Evolutionary conservation across 768 basidiomycete species (phyloP).

Genomic region (Lentinus tigrinus): DNA sequence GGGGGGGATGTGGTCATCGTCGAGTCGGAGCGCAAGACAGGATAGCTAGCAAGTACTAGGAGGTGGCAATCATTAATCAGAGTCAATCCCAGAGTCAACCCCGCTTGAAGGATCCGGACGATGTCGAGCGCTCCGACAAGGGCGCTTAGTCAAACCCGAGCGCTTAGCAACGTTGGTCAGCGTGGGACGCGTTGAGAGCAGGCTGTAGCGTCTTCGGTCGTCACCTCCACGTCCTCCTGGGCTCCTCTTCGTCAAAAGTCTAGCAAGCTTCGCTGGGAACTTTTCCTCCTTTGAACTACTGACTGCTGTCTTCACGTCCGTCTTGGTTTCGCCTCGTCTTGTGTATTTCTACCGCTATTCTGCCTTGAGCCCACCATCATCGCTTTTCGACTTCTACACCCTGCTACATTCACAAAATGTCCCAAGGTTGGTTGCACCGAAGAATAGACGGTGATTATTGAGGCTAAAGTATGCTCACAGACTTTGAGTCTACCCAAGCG

Average conservation of each 20-base stretch:
- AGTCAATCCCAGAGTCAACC: not conserved
- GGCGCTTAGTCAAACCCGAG: not conserved
- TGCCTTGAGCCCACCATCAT: too few species aligned
- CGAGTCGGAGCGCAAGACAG: too few species aligned
- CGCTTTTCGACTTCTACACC: too few species aligned
- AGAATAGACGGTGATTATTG: too few species aligned
- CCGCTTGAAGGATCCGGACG: not conserved
- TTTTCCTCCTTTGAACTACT: too few species aligned
- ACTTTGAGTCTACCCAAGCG: constrained; percentile 24
- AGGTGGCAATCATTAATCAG: not conserved
- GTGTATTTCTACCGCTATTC: not conserved
- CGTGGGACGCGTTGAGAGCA: constrained; percentile 9
- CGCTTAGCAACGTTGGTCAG: constrained; percentile 10
- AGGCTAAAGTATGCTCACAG: not conserved
- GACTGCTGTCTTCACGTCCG: not conserved
- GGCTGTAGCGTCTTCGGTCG: not conserved
- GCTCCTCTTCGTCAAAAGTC: not conserved
- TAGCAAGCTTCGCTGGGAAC: not conserved
- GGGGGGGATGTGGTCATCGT: too few species aligned
- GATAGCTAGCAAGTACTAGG: too few species aligned
- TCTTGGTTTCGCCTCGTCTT: not conserved
- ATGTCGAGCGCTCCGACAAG: not conserved
- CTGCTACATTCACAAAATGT: constrained; percentile 1
- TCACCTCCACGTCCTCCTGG: constrained; percentile 7
- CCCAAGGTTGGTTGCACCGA: constrained; percentile 4